These are phyloP conservation scores for Coprinellus aureogranulatus DNA, from an alignment of 768 basidiomycete species.

Conservation along the genomic window DNA sequence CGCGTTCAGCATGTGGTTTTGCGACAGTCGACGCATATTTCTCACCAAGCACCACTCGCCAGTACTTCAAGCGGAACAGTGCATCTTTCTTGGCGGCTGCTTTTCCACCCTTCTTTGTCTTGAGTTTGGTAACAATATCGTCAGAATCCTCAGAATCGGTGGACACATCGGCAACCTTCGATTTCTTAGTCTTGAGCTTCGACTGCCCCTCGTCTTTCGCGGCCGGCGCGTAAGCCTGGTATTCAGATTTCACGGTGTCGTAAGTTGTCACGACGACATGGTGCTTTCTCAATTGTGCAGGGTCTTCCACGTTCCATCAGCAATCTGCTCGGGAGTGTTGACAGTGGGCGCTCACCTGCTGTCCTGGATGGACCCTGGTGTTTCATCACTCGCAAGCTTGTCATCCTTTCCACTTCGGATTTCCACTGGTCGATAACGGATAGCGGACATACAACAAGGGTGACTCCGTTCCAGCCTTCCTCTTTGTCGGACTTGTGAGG, in stretches of 20 bases:
- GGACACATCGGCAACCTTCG: conserved; percentile 23
- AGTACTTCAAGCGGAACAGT: conserved; percentile 79
- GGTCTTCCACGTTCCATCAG: conserved; percentile 43
- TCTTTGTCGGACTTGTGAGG: conserved; percentile 66
- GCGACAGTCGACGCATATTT: background rate
- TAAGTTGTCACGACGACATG: conserved; percentile 89
- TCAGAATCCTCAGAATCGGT: conserved; percentile 35
- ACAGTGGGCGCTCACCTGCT: conserved; percentile 46
- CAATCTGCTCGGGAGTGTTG: background rate
- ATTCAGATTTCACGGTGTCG: conserved; percentile 78
- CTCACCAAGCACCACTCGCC: conserved; percentile 79
- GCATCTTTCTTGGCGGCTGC: conserved; percentile 46
- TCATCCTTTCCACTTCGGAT: conserved; percentile 74
- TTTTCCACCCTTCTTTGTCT: conserved; percentile 37
- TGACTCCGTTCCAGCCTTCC: conserved; percentile 69
- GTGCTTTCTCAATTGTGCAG: conserved; percentile 45
- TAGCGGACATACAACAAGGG: conserved; percentile 82
- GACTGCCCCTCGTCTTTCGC: conserved; percentile 54
- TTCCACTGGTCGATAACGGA: conserved; percentile 91
- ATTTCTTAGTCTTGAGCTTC: conserved; percentile 40
- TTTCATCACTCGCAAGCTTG: conserved; percentile 64
- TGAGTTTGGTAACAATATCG: conserved; percentile 42
- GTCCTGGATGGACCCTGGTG: conserved; percentile 82
- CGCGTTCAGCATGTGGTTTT: background rate
- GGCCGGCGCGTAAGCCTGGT: conserved; percentile 47